These are phyloP conservation scores for Daldinia vernicosa DNA, from an alignment of 495 filamentous ascomycete genomes.

Conservation along the genomic window DNA sequence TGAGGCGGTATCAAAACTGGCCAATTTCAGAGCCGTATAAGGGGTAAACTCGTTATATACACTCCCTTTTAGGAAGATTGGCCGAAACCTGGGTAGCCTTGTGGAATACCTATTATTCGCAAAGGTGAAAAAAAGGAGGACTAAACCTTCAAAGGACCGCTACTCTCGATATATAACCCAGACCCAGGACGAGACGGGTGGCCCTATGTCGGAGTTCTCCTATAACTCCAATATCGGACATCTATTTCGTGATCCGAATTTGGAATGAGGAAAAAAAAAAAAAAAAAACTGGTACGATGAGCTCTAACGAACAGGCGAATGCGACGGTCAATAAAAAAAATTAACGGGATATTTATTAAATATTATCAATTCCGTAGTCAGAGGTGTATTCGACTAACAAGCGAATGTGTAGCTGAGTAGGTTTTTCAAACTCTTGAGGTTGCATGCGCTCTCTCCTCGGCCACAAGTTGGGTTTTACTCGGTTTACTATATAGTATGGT, in stretches of 20 bases:
- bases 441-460: neutral
- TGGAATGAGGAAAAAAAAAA: neutral
- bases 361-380: conserved; percentile 29
- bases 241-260: conserved; percentile 5
- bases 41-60: neutral
- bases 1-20: neutral
- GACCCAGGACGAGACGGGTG: neutral
- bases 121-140: neutral
- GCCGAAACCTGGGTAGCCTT: neutral
- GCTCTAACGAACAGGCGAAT: conserved; percentile 15
- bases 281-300: neutral
- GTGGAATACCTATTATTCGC: neutral
- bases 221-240: conserved; percentile 15
- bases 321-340: conserved; percentile 24
- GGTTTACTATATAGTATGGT: neutral
- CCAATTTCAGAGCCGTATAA: neutral
- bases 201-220: neutral
- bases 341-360: conserved; percentile 21
- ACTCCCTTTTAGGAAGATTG: neutral
- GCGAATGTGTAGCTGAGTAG: conserved; percentile 8
- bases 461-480: neutral
- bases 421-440: neutral
- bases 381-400: conserved; percentile 9
- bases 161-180: neutral
- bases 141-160: neutral